Base-by-base conservation (phyloP, 1,139 yeast species). In the Maudiozyma humilis region DNA sequence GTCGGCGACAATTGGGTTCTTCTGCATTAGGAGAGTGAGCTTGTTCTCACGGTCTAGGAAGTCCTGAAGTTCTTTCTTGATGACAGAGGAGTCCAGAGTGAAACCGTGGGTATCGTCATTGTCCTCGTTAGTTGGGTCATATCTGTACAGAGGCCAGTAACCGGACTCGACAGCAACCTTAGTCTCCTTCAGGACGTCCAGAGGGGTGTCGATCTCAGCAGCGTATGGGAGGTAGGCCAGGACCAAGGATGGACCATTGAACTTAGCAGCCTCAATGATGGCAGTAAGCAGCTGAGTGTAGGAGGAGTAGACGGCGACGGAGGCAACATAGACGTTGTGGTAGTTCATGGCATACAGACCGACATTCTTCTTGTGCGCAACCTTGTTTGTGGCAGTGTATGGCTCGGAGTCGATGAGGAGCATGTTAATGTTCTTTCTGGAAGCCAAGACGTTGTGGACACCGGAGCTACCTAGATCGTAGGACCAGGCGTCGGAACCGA, bases 401-500 rank as follows among this genome's bases (percentile, higher is more conserved):
- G 96, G 93, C 59, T 87, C 91, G n/a, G 93, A 83, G 63, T 89
- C 97, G 56, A 89, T 82, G 45, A 91, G 72, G 59, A 89, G 76
- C 77, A 89, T 76, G 64, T 91, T 91, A 55, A 89, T 68, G 59
- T 88, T 85, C 61, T 79, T 73, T 39, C 82, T 82, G 0, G 91
- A 80, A 30, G 88, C 68, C 40, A 89, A 70, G 14, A 87, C 82
- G 58, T 81, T 82, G 64, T 91, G 97, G 43, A 89, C 84, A 63
- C 97, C 96, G 10, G 95, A 83, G 51, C 85, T 73, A 34, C 97
- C 97, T 54, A 86, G 70, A 68, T 89, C 97, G 61, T 82, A 88
- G 17, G 96, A 76, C 97, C 98, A 89, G 30, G 94, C 79, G 65
- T 89, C 97, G 7, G 96, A 87, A 19, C 96, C 96, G 50, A 91